These are phyloP conservation scores for Drosera spatulata DNA, from an alignment of 179 eudicot genomes.

Conservation along the genomic window DNA sequence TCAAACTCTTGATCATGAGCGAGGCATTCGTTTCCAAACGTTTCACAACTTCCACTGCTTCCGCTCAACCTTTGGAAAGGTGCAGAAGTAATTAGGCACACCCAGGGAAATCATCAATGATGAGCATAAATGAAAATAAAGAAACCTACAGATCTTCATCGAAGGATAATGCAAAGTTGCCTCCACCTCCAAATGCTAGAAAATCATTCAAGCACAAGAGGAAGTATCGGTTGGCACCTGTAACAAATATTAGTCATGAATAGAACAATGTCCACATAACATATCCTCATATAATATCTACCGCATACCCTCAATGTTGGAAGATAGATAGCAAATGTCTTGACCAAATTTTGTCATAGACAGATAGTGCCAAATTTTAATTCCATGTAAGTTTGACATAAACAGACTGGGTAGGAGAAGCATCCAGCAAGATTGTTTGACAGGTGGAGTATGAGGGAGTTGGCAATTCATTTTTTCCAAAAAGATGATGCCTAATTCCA, in stretches of 20 bases:
- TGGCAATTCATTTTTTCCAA: not conserved
- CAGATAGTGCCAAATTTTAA: no score
- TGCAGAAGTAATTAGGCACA: slow-evolving; percentile 1
- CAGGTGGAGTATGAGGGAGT: no score
- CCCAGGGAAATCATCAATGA: not conserved
- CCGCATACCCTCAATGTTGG: not conserved
- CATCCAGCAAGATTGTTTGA: no score
- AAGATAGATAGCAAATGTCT: not conserved
- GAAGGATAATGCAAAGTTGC: slow-evolving; percentile 68
- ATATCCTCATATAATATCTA: not conserved
- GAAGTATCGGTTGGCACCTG: slow-evolving; percentile 87
- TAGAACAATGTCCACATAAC: slow-evolving; percentile 3
- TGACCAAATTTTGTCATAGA: no score
- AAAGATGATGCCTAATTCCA: no score
- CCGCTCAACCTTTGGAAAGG: slow-evolving; percentile 54
- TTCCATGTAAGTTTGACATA: no score
- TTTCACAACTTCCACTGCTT: slow-evolving; percentile 91
- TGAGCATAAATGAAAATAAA: slow-evolving; percentile 4
- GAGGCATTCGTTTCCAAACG: slow-evolving; percentile 80
- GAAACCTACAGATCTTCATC: slow-evolving; percentile 81
- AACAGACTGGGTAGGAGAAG: no score
- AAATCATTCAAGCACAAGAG: slow-evolving; percentile 70
- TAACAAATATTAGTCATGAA: slow-evolving; percentile 6
- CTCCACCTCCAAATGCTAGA: slow-evolving; percentile 92
- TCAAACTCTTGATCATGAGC: slow-evolving; percentile 73